Base-by-base conservation (phyloP, 768 basidiomycete genomes). In the Cystofilobasidium macerans region DNA sequence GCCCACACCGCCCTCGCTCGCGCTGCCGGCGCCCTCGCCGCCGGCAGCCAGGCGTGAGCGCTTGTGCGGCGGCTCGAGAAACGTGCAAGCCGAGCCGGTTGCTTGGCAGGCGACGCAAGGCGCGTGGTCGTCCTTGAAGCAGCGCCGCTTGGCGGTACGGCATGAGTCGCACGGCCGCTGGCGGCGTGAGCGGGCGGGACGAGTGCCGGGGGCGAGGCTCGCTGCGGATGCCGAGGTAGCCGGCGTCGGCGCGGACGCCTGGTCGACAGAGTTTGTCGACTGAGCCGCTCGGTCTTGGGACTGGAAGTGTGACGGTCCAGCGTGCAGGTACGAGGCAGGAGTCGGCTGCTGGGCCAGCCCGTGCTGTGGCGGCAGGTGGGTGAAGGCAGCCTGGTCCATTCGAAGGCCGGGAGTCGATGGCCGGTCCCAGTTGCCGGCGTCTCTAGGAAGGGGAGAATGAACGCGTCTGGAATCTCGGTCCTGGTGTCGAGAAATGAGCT, bases 51-150 rank as follows among this genome's bases (percentile, higher is more conserved):
- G 13, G 28, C 64, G 33, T 26, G 45, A 35, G 7, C 65, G 58
- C 53, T 66, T 66, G 35, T 60, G 58, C 30, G 65, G 65, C 20
- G 58, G 58, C 11, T 60, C 59, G 40, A 45, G n/a, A 28, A 66
- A 66, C 32, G 59, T 60, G 48, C 65, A 66, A 8, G 36, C 48
- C 16, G 26, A 14, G 16, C 38, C 20, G 9, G 28, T 61, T 9
- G 65, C 47, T 24, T 48, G 33, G 36, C 65, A 66, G 6, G 65
- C 65, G 28, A 66, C 65, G 48, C 65, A 66, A 32, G 65, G 65
- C 35, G 48, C 30, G 45, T 47, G 26, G 5, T 40, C 57, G 12
- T 32, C 38, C 48, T 66, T 57, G 33, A 60, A 66, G 65, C 65
- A 66, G 26, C 65, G 47, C 12, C 65, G 48, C 30, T 66, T 66